Evolutionary conservation across 2,329 filamentous ascomycete genomes (phyloP), one percentile per base, ranked within the genome.

Genomic region (Seiridium cupressi): DNA sequence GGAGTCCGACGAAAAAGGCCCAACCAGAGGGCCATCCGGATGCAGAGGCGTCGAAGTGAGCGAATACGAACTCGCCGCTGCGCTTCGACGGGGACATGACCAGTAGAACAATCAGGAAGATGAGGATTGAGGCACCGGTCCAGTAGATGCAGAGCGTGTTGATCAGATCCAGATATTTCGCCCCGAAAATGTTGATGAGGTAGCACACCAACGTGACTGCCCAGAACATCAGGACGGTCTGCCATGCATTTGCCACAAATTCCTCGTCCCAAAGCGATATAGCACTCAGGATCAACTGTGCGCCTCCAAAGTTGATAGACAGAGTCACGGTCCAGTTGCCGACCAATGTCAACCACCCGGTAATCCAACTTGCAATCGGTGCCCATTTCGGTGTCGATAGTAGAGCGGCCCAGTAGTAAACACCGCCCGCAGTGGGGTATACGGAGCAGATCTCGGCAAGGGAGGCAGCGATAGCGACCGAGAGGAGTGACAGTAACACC

Each of bases 81-180:
- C 86, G 77, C 62, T 79, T 81, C 44, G 78, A 72, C 60, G 86
- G 81, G 7, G 85, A 81, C 85, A 88, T 89, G 31, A 74, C 77
- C 53, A 89, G 73, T n/a, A 89, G 68, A 0, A 83, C 84, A 51
- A 83, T 60, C 44, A 77, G 61, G 51, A 78, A 71, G 54, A 77
- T 72, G 53, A 91, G 62, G 3, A 90, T 87, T 47, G 84, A 87
- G 0, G 81, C 80, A 0, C 77, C 83, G 0, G 89, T 91, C 89
- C 89, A 91, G 70, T 85, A 89, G 58, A 91, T 90, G 71, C 89
- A 91, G 51, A 90, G 73, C 66, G 89, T 90, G 70, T 91, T 91
- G 70, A 91, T 88, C 57, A 89, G 65, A 68, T 90, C 87, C 54
- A 91, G 74, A 58, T 77, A 69, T 57, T 79, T 83, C 4, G 85